Evolutionary conservation across 2,329 filamentous ascomycete species (phyloP).

Genomic region (Colletotrichum sp.): DNA sequence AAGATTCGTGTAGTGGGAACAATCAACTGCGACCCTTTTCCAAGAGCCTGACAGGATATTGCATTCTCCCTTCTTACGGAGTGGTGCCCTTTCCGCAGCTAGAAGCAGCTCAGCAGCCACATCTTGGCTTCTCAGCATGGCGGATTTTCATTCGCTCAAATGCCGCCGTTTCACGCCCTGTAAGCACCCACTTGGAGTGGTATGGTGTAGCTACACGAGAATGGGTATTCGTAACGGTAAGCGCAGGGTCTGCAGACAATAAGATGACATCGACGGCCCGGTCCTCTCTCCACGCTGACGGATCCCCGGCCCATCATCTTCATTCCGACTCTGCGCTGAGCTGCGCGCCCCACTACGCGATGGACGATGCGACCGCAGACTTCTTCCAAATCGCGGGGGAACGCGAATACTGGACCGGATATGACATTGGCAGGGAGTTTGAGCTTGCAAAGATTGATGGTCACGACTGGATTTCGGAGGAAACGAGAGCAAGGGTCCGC

Average conservation of each 20-base stretch:
- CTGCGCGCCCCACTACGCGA: neutral
- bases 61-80: neutral
- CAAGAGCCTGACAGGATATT: neutral
- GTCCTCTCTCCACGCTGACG: neutral
- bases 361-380: neutral
- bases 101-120: neutral
- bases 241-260: neutral
- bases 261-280: neutral
- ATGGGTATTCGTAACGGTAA: neutral
- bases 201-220: neutral
- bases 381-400: neutral
- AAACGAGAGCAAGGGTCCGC: neutral
- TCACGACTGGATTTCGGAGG: neutral
- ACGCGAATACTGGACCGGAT: neutral
- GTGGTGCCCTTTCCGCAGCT: neutral
- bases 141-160: neutral
- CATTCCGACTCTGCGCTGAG: neutral
- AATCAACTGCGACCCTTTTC: accelerated
- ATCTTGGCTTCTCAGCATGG: neutral
- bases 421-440: neutral
- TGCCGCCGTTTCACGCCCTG: neutral
- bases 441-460: neutral
- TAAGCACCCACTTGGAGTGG: neutral
- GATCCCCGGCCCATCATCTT: neutral
- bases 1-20: accelerated